Base-by-base conservation (phyloP, 148 eudicot species). In the Agrostemma githago region DNA sequence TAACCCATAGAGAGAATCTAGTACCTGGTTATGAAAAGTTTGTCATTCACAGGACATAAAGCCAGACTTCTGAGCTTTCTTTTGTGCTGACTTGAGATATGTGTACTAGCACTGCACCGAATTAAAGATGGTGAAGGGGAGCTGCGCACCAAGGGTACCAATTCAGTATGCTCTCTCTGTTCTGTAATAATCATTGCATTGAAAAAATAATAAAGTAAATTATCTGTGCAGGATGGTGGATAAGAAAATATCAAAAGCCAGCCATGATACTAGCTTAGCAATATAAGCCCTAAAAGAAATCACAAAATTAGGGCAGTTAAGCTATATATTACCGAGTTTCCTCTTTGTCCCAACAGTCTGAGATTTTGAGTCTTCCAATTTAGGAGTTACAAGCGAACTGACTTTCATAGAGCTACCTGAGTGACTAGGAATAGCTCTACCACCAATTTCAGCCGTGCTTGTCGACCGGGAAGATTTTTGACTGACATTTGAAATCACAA, bases 31-130 rank as follows among this genome's bases (percentile, higher is more conserved):
- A 84, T 79, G 58, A 94, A 94, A 66, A 94, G 90, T 73, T 86
- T 87, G 71, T 84, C 88, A 74, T 88, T 88, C 73, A 90, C 86
- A 17, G 98, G 98, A 75, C 97, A 88, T 72, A 90, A 54, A 72
- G 83, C 81, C 74, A 94, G 86, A 84, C 90, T 94, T 87, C 96
- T 85, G 79, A 89, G 80, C 90, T 94, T 94, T 82, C 98, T 88
- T 82, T 91, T 94, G 82, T 94, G 98, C 82, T 88, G 97, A 79
- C 97, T 88, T 42, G 96, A 74, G 75, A 89, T 73, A 65, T 88
- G 83, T 77, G 74, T 65, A 73, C 82, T 80, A 64, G 86, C 81
- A 76, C 83, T 84, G 76, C 92, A 89, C 60, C 77, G 88, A 58
- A 94, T 74, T 40, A 82, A 70, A 72, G 79, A 61, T 11, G 97